Percentiles rank a stretch among this genome's conserved stretches.
Evolutionary conservation across 1,284 basidiomycete genomes (phyloP).

Genomic region (Salmacisia buchloeana): DNA sequence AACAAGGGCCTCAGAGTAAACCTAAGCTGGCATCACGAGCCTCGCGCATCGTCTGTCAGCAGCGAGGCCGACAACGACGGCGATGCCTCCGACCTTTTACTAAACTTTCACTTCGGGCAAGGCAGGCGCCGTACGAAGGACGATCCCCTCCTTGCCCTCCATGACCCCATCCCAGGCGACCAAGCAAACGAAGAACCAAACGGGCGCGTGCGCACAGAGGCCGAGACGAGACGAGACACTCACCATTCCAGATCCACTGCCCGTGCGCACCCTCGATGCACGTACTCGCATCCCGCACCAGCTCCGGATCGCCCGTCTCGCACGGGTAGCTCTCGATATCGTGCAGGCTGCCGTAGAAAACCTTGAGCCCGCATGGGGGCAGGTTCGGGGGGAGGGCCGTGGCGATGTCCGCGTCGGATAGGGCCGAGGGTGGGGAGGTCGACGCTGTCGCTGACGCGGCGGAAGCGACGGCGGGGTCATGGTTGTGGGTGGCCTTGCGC

Average conservation of each 20-base stretch:
- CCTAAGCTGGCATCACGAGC: neutral
- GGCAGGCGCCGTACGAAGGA: neutral
- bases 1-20: neutral
- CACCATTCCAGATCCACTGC: conserved; percentile 63
- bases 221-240: conserved; percentile 12
- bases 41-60: neutral
- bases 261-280: conserved; percentile 76
- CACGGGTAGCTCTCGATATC: conserved; percentile 85
- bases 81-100: conserved; percentile 45
- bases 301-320: conserved; percentile 74
- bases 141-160: neutral
- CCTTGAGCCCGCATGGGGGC: conserved; percentile 54
- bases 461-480: neutral
- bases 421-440: neutral
- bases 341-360: conserved; percentile 83
- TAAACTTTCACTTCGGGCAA: conserved; percentile 6
- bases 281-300: conserved; percentile 74
- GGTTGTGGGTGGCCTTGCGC: no score
- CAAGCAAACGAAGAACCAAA: neutral
- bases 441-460: neutral
- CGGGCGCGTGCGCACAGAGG: no score
- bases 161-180: neutral
- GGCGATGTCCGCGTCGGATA: neutral
- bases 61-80: no score
- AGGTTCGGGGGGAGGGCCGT: neutral